Base-by-base conservation (phyloP, 2,329 filamentous ascomycete species). In the Colletotrichum shisoi region DNA sequence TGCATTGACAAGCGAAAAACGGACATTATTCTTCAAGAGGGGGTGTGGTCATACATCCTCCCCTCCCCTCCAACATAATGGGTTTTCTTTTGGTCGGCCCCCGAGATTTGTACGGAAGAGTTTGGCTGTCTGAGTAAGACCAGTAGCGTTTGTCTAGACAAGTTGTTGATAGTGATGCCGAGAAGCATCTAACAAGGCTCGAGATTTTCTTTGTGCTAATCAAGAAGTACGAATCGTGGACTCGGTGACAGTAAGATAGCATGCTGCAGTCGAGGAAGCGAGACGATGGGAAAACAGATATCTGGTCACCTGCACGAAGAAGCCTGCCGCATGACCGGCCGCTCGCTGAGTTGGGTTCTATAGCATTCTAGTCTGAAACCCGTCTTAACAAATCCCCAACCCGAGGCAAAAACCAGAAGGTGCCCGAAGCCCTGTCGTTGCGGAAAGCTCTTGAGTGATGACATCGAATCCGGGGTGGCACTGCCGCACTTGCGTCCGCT, bases 1-100 rank as follows among this genome's bases (percentile, higher is more conserved):
- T n/a, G 51, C 53, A 63, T 52, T 51, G 63, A 57, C 44, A 40
- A 45, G 67, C 51, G 61, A 63, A 49, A 56, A 48, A 63, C 37
- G 51, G 53, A 27, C 40, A 57, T 67, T 53, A 59, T 62, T 42
- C 44, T 48, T 51, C 54, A 60, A 64, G 44, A 60, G 56, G 34
- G 34, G 58, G 61, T 42, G 42, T 13, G 42, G 53, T 34, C 37
- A 49, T 34, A 34, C 2, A 34, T 34, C 19, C 13, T 34, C 52
- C 46, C 13, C 8, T 40, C 42, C 49, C 31, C 49, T 39, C 37
- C 5, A 56, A 56, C 61, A 65, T 60, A 49, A 60, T 57, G 44
- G 44, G 52, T 19, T 52, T 68, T 56, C 17, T 57, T 68, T 56
- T 49, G 46, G 31, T 19, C 42, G 45, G 49, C 53, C 56, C 59